Conservation (phyloP, 73 alveolate species). For the Uronychia setigera region DNA sequence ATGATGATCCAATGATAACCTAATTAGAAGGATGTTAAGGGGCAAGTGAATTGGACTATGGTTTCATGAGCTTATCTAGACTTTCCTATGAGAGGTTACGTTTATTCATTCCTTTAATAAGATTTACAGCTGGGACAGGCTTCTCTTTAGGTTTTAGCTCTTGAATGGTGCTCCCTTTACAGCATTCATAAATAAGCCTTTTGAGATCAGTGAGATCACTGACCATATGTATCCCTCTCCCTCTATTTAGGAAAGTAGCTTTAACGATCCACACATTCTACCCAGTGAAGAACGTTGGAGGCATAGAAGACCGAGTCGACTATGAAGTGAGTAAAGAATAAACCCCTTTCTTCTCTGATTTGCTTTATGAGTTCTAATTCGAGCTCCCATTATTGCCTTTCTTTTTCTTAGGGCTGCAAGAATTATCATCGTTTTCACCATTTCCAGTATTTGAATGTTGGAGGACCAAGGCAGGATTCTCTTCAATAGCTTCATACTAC, state of each 20-base stretch:
- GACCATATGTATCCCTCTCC: not conserved
- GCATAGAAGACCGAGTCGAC: not conserved
- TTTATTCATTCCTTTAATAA: no score
- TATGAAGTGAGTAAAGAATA: not conserved
- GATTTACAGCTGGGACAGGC: no score
- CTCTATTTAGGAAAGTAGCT: not conserved
- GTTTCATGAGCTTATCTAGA: no score
- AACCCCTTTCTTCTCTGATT: not conserved
- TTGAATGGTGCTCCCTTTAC: not conserved
- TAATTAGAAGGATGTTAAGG: no score
- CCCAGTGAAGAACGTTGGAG: not conserved
- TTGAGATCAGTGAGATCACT: not conserved
- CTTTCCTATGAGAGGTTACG: no score
- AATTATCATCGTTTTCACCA: no score
- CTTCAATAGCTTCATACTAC: not conserved
- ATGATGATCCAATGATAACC: no score
- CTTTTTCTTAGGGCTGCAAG: not conserved
- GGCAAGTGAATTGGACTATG: no score
- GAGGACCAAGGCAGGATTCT: no score
- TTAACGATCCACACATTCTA: not conserved
- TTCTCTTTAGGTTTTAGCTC: no score
- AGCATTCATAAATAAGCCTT: not conserved
- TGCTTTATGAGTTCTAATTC: not conserved
- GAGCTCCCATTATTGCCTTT: not conserved
- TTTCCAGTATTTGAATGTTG: no score